Evolutionary conservation across 1,139 yeast genomes (phyloP).

Genomic region (Suhomyces kunorum): DNA sequence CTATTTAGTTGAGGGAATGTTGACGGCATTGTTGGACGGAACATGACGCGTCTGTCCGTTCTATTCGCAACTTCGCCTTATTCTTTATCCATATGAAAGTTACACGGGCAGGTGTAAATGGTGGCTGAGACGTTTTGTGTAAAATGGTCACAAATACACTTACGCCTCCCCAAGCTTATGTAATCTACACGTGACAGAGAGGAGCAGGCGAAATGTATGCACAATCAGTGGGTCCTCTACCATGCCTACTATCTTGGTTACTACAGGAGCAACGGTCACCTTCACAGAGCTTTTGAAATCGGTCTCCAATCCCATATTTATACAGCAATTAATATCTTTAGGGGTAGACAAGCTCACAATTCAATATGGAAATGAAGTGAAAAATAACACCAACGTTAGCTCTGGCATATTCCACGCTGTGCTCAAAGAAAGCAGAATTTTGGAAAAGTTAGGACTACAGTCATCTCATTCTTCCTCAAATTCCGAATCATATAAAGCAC

Average conservation of each 20-base stretch:
- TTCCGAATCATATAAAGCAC: slow-evolving; percentile 5
- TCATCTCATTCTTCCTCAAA: slow-evolving; percentile 7
- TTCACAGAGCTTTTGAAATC: slow-evolving; percentile 56
- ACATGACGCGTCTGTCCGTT: too few species aligned
- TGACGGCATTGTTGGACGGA: too few species aligned
- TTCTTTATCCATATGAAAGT: too few species aligned
- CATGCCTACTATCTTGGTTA: slow-evolving; percentile 45
- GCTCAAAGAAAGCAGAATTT: slow-evolving; percentile 15
- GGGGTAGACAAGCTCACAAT: slow-evolving; percentile 49
- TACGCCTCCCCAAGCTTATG: too few species aligned
- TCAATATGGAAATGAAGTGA: slow-evolving; percentile 68
- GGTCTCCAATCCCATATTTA: slow-evolving; percentile 37
- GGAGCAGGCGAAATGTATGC: too few species aligned
- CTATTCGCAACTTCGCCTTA: too few species aligned
- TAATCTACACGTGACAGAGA: neutral
- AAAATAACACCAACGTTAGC: slow-evolving; percentile 30
- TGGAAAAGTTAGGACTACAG: too few species aligned
- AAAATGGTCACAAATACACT: too few species aligned
- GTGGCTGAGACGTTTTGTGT: too few species aligned
- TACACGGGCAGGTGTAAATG: too few species aligned
- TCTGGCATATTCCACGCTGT: slow-evolving; percentile 23
- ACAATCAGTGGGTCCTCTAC: too few species aligned
- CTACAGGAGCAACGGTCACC: slow-evolving; percentile 88
- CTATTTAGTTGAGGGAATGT: too few species aligned
- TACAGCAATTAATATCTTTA: slow-evolving; percentile 29